Conservation (phyloP, 495 filamentous ascomycete genomes). For the Letharia columbiana region DNA sequence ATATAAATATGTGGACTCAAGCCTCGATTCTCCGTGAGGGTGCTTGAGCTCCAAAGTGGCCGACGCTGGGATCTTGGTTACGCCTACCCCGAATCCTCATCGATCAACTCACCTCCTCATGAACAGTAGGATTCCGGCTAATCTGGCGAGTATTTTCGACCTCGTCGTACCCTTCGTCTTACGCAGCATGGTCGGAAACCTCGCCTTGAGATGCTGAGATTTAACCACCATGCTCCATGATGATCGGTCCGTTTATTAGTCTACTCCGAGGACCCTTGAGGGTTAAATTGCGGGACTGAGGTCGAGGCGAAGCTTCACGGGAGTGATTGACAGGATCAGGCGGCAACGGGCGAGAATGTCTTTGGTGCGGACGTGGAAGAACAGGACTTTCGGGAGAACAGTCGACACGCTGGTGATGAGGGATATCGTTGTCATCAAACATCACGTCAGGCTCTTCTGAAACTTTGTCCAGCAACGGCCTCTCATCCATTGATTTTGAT, state of each 20-base stretch:
- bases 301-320: conserved; percentile 2
- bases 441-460: neutral
- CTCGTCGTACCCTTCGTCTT: neutral
- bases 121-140: no score
- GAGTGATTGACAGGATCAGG: neutral
- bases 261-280: neutral
- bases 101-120: no score
- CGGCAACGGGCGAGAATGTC: neutral
- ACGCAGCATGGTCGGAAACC: neutral
- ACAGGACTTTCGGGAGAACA: neutral
- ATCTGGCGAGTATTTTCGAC: neutral
- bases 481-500: neutral
- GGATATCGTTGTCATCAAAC: neutral
- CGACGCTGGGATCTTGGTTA: no score
- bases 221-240: neutral
- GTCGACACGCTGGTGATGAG: neutral
- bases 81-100: no score
- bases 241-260: neutral
- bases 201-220: neutral
- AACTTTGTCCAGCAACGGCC: neutral
- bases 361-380: neutral
- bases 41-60: no score
- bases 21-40: no score
- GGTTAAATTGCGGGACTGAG: neutral
- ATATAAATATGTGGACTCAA: no score